Percentiles rank a stretch among this genome's conserved stretches.
Conservation (phyloP, 495 filamentous ascomycete genomes). For the Tuber umbilicatum region DNA sequence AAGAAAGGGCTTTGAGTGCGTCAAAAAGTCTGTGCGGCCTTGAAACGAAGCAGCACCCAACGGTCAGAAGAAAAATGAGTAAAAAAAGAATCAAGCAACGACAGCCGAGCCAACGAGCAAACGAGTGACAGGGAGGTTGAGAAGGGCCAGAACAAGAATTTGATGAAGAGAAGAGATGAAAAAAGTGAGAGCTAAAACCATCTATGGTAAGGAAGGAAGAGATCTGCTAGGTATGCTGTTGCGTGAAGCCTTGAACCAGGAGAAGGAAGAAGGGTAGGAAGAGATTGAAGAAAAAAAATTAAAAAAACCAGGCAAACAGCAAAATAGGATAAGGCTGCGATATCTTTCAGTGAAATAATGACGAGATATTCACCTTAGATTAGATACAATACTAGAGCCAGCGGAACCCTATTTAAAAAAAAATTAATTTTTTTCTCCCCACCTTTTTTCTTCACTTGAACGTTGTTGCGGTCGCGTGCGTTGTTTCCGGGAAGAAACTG, state of each 20-base stretch:
- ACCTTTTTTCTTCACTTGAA: neutral
- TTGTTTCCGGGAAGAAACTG: constrained; percentile 10
- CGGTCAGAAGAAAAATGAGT: constrained; percentile 17
- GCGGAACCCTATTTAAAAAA: neutral
- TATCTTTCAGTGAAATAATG: neutral
- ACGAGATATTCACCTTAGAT: neutral
- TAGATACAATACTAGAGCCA: neutral
- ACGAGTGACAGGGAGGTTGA: neutral
- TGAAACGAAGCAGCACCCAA: constrained; percentile 22
- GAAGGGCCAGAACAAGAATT: constrained; percentile 1
- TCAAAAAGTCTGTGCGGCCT: constrained; percentile 34
- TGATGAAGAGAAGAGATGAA: constrained; percentile 16
- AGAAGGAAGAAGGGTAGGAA: neutral
- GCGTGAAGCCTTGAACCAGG: neutral
- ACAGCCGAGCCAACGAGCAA: constrained; percentile 1
- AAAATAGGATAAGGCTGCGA: neutral
- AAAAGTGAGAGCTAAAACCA: constrained; percentile 7
- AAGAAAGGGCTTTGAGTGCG: constrained; percentile 36
- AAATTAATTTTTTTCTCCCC: neutral
- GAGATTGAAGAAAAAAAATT: neutral
- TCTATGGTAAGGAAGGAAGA: neutral
- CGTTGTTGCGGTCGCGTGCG: constrained; percentile 26
- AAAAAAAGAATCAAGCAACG: neutral
- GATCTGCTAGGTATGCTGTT: neutral
- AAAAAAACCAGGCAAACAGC: neutral